phyloP scores from a whole-genome alignment of 805 yeast genomes.

The Yueomyces sinensis region DNA sequence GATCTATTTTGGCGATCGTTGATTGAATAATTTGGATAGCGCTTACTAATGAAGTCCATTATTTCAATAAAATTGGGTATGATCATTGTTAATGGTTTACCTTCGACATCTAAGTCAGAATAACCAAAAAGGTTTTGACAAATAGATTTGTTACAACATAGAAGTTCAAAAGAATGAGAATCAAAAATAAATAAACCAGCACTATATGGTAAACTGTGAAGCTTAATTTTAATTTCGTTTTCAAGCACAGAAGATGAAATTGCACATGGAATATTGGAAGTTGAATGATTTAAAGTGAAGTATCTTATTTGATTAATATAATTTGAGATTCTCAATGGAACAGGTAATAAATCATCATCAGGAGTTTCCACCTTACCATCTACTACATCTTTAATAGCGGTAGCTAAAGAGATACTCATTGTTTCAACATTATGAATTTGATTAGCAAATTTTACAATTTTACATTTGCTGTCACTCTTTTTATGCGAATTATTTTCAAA shows the following conservation, averaged over 20 bases:
- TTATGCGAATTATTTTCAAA: slow-evolving; percentile 1
- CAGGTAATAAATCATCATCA: slow-evolving; percentile 20
- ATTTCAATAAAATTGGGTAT: slow-evolving; percentile 48
- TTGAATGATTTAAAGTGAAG: slow-evolving; percentile 39
- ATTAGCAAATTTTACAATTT: slow-evolving; percentile 18
- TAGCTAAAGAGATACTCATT: slow-evolving; percentile 18
- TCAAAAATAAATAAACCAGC: slow-evolving; percentile 74
- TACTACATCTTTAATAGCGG: slow-evolving; percentile 17
- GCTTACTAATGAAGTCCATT: slow-evolving; percentile 19
- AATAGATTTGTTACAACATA: slow-evolving; percentile 71
- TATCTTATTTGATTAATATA: slow-evolving; percentile 46
- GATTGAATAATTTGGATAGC: slow-evolving; percentile 28
- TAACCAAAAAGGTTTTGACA: slow-evolving; percentile 69
- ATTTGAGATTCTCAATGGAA: slow-evolving; percentile 27
- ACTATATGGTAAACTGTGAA: slow-evolving; percentile 71
- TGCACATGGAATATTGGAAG: slow-evolving; percentile 57
- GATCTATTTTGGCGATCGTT: slow-evolving; percentile 37
- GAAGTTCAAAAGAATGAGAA: slow-evolving; percentile 32
- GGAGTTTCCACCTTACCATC: slow-evolving; percentile 11
- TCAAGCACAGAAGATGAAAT: slow-evolving; percentile 46
- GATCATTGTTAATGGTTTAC: slow-evolving; percentile 38
- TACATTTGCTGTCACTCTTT: slow-evolving; percentile 4
- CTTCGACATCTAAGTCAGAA: slow-evolving; percentile 30
- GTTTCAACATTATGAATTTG: slow-evolving; percentile 13
- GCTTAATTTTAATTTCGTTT: slow-evolving; percentile 39